Percentiles rank a stretch among this genome's conserved stretches.
Evolutionary conservation across 352 stramenopile species (phyloP).

Genomic region (Phytophthora idaei): DNA sequence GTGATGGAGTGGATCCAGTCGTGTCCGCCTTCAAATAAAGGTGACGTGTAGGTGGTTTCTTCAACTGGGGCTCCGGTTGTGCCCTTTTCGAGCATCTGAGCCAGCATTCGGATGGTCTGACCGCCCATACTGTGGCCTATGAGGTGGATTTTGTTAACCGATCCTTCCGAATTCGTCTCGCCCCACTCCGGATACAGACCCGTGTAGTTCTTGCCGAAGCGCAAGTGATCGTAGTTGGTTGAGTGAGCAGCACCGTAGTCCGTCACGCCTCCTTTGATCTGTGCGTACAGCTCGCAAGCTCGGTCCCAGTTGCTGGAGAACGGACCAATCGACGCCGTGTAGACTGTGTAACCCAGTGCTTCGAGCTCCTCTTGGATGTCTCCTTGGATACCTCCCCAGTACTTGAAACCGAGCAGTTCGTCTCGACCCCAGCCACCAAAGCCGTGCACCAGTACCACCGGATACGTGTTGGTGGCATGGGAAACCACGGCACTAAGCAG

Average conservation of each 20-base stretch:
- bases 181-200: slow-evolving; percentile 69
- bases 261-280: slow-evolving; percentile 56
- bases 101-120: slow-evolving; percentile 72
- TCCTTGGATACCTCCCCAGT: slow-evolving; percentile 58
- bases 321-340: slow-evolving; percentile 55
- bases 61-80: slow-evolving; percentile 42
- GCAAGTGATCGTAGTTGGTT: slow-evolving; percentile 37
- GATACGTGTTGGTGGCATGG: slow-evolving; percentile 44
- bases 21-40: slow-evolving; percentile 53
- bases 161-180: slow-evolving; percentile 41
- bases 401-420: slow-evolving; percentile 51
- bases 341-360: slow-evolving; percentile 48
- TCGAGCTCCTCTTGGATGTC: slow-evolving; percentile 51
- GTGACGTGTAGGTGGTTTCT: slow-evolving; percentile 32
- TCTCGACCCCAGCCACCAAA: slow-evolving; percentile 51
- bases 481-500: slow-evolving; percentile 18
- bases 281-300: slow-evolving; percentile 64
- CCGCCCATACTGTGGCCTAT: slow-evolving; percentile 81
- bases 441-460: slow-evolving; percentile 59
- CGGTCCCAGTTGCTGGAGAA: slow-evolving; percentile 72
- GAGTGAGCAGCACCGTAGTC: slow-evolving; percentile 59
- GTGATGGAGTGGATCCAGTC: slow-evolving; percentile 75
- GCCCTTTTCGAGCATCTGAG: slow-evolving; percentile 66
- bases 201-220: slow-evolving; percentile 48
- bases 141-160: slow-evolving; percentile 69